Conservation (phyloP, 208 protist genomes). For the Trypanosoma conorhini region DNA sequence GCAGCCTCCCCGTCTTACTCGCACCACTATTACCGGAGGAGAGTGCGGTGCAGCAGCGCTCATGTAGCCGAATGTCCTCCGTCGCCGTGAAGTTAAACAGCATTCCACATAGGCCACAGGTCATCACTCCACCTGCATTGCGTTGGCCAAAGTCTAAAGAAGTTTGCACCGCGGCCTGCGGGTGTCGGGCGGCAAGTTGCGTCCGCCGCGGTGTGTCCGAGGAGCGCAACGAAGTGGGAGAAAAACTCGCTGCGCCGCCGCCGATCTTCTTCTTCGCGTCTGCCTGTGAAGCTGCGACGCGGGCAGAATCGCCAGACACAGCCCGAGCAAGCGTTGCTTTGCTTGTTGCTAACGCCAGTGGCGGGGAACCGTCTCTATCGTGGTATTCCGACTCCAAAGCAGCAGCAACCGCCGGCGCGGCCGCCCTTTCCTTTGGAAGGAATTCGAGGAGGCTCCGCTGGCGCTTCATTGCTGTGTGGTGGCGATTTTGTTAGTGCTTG, state of each 20-base stretch:
- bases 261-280: background rate
- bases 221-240: background rate
- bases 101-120: conserved; percentile 64
- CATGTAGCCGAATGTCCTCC: conserved; percentile 54
- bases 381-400: conserved; percentile 31
- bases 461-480: background rate
- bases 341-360: conserved; percentile 48
- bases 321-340: background rate
- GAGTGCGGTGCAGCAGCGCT: conserved; percentile 33
- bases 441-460: conserved; percentile 25
- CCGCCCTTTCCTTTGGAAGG: background rate
- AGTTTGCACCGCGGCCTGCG: conserved; percentile 36
- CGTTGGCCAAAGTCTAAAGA: conserved; percentile 74
- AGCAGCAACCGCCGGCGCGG: background rate
- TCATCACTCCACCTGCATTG: conserved; percentile 26
- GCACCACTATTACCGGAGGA: background rate
- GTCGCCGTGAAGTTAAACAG: conserved; percentile 40
- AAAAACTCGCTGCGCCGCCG: too few species aligned
- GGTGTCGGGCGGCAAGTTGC: background rate
- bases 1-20: background rate
- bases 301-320: background rate
- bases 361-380: background rate
- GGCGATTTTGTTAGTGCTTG: too few species aligned
- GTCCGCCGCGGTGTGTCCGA: background rate
- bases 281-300: background rate